A percentile compares a stretch with the other conserved stretches of the same genome.
phyloP scores from a whole-genome alignment of 1,284 basidiomycete genomes.

The Ustilago curta region DNA sequence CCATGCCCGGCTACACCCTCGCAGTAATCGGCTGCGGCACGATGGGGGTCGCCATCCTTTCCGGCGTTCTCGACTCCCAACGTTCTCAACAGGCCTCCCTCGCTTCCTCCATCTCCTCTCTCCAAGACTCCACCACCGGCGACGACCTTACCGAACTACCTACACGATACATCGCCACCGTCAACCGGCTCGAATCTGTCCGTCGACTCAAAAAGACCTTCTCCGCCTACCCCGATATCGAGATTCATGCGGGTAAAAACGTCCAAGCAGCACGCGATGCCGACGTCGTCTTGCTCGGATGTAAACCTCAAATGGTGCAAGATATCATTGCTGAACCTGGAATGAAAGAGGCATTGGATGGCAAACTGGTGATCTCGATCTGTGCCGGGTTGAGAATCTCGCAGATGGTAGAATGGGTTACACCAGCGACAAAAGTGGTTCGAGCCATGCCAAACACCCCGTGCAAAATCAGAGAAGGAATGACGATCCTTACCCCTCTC shows the following conservation, averaged over 20 bases:
- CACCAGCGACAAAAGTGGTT: constrained; percentile 82
- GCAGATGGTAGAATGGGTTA: constrained; percentile 83
- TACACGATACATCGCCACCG: constrained; percentile 87
- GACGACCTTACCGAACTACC: constrained; percentile 73
- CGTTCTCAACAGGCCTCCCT: constrained; percentile 33
- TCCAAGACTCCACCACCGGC: constrained; percentile 27
- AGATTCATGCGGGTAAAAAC: constrained; percentile 78
- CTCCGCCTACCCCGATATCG: constrained; percentile 72
- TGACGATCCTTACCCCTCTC: constrained; percentile 66
- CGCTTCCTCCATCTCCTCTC: constrained; percentile 38
- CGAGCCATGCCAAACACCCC: constrained; percentile 99
- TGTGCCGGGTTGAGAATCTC: constrained; percentile 91
- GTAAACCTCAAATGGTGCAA: constrained; percentile 88
- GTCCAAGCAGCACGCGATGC: constrained; percentile 79
- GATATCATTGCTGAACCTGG: constrained; percentile 81
- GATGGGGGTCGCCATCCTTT: constrained; percentile 96
- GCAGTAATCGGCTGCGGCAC: constrained; percentile 80
- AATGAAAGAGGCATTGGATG: constrained; percentile 85
- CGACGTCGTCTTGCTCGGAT: constrained; percentile 79
- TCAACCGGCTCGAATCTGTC: constrained; percentile 82
- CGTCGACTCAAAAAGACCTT: constrained; percentile 79
- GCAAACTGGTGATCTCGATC: constrained; percentile 94
- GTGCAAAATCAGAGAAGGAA: constrained; percentile 75
- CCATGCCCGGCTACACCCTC: constrained; percentile 59
- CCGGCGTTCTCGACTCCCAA: constrained; percentile 78